A percentile compares a stretch with the other conserved stretches of the same genome.
Conservation (phyloP, 164 flowering plant genomes). For the Aristolochia fimbriata region DNA sequence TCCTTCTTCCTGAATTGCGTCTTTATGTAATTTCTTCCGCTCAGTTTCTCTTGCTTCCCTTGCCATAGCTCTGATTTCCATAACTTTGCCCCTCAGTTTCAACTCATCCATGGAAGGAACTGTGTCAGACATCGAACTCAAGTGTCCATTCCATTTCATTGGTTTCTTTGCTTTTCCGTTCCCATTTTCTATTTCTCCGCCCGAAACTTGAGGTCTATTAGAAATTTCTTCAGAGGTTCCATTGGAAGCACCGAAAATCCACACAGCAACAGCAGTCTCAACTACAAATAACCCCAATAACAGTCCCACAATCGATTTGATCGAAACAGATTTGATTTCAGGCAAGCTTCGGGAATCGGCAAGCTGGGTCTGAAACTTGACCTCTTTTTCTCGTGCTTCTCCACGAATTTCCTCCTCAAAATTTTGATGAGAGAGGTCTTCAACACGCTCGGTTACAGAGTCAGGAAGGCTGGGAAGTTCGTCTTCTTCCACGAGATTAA, state of each 20-base stretch:
- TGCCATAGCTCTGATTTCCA: constrained; percentile 62
- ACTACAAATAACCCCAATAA: constrained; percentile 44
- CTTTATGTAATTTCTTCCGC: constrained; percentile 18
- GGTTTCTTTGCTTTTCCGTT: too few species aligned
- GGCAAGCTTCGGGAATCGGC: constrained; percentile 11
- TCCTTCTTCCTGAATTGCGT: constrained; percentile 11
- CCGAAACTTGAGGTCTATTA: background rate
- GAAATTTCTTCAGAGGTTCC: constrained; percentile 7
- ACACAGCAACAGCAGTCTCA: constrained; percentile 53
- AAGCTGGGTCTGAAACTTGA: background rate
- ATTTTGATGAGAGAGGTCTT: constrained; percentile 5
- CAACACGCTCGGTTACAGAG: background rate
- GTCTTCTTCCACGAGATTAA: constrained; percentile 7
- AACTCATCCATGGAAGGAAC: constrained; percentile 17
- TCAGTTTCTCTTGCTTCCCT: constrained; percentile 57
- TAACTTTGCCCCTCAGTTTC: constrained; percentile 37
- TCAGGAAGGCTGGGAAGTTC: background rate
- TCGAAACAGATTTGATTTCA: background rate
- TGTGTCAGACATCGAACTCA: background rate
- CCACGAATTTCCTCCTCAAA: background rate
- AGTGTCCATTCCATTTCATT: background rate
- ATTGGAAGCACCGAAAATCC: constrained; percentile 28
- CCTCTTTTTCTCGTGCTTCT: constrained; percentile 2
- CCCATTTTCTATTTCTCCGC: background rate
- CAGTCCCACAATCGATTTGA: constrained; percentile 20